A percentile compares a stretch with the other conserved stretches of the same genome.
These are phyloP conservation scores for Usnea hakonensis DNA, from an alignment of 495 filamentous ascomycete species.

Conservation along the genomic window DNA sequence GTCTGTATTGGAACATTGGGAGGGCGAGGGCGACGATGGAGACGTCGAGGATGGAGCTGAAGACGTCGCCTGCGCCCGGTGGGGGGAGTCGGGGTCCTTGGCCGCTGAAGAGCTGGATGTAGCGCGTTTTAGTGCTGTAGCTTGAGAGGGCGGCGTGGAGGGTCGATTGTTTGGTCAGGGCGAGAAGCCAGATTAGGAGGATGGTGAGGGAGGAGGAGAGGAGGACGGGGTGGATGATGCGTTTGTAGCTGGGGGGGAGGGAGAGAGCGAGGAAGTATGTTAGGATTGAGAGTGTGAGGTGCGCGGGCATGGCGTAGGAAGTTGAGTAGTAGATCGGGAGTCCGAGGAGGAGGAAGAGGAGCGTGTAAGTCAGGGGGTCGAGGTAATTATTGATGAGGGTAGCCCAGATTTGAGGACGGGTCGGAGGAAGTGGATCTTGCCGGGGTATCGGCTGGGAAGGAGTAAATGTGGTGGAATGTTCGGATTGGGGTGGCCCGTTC, in stretches of 20 bases:
- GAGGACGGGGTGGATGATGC: slow-evolving; percentile 46
- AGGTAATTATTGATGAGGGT: slow-evolving; percentile 33
- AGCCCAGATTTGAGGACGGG: slow-evolving; percentile 40
- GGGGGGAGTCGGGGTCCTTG: slow-evolving; percentile 13
- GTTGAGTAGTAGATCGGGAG: slow-evolving; percentile 42
- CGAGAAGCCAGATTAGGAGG: slow-evolving; percentile 39
- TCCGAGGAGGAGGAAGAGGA: slow-evolving; percentile 40
- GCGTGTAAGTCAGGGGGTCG: slow-evolving; percentile 34
- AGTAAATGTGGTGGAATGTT: slow-evolving; percentile 7
- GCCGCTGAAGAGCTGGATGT: slow-evolving; percentile 38
- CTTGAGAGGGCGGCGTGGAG: slow-evolving; percentile 30
- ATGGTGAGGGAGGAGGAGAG: slow-evolving; percentile 40
- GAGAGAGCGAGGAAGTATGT: slow-evolving; percentile 40
- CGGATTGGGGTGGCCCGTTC: slow-evolving; percentile 31
- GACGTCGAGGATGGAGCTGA: slow-evolving; percentile 42
- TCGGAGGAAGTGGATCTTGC: slow-evolving; percentile 35
- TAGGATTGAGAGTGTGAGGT: slow-evolving; percentile 42
- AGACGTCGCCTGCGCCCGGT: slow-evolving; percentile 46
- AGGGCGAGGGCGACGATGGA: slow-evolving; percentile 47
- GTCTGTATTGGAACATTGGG: slow-evolving; percentile 47
- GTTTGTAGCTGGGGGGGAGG: slow-evolving; percentile 37
- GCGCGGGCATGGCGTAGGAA: slow-evolving; percentile 47
- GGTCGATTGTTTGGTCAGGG: slow-evolving; percentile 28
- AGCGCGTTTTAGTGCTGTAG: slow-evolving; percentile 40
- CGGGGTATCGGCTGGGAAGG: slow-evolving; percentile 9